These are phyloP conservation scores for Arachis stenosperma DNA, from an alignment of 306 rosid genomes.

Conservation along the genomic window DNA sequence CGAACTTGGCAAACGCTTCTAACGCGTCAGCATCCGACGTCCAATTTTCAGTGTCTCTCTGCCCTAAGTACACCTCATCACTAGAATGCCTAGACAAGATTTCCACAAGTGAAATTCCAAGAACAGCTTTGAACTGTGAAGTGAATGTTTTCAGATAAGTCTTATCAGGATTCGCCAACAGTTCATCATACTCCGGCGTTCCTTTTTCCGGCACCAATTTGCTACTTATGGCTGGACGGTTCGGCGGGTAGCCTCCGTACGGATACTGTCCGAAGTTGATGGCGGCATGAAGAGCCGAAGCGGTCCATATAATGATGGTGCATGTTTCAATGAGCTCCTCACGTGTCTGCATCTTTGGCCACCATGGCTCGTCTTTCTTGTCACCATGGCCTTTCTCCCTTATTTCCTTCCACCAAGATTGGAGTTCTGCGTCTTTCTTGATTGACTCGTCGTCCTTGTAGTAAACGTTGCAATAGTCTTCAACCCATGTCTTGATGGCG, in stretches of 20 bases:
- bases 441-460: slow-evolving; percentile 41
- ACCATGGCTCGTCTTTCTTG: slow-evolving; percentile 62
- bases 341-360: slow-evolving; percentile 56
- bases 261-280: slow-evolving; percentile 57
- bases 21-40: slow-evolving; percentile 53
- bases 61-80: slow-evolving; percentile 59
- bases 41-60: slow-evolving; percentile 62
- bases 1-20: slow-evolving; percentile 62
- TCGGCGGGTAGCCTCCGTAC: slow-evolving; percentile 51
- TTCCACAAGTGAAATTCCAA: slow-evolving; percentile 56
- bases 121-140: slow-evolving; percentile 45
- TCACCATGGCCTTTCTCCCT: slow-evolving; percentile 57
- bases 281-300: slow-evolving; percentile 67
- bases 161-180: slow-evolving; percentile 42
- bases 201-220: slow-evolving; percentile 54
- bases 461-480: slow-evolving; percentile 54
- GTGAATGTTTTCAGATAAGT: slow-evolving; percentile 52
- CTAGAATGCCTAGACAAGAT: slow-evolving; percentile 54
- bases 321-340: slow-evolving; percentile 53
- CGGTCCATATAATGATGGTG: slow-evolving; percentile 58
- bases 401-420: slow-evolving; percentile 67
- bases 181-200: slow-evolving; percentile 53
- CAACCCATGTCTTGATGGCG: slow-evolving; percentile 60
- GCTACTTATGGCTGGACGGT: slow-evolving; percentile 49
- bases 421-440: slow-evolving; percentile 47